Percentiles rank a stretch among this genome's conserved stretches.
These are phyloP conservation scores for Zopfia rhizophila DNA, from an alignment of 2,329 filamentous ascomycete species.

Conservation along the genomic window DNA sequence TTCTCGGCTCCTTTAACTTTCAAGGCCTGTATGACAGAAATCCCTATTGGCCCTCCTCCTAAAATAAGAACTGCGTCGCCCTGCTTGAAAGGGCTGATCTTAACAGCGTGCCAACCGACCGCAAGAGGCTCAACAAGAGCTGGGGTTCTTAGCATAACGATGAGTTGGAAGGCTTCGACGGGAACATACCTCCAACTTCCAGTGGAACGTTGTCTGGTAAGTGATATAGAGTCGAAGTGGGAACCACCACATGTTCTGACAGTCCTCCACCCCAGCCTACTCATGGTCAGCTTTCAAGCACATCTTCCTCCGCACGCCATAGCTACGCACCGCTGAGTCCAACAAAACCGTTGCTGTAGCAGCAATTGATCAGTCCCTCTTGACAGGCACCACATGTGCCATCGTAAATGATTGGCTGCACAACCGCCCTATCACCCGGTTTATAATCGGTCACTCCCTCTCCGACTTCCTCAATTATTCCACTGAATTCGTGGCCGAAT, in stretches of 20 bases:
- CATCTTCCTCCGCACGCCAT: not conserved
- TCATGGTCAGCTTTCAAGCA: slow-evolving; percentile 11
- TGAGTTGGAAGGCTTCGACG: too few species aligned
- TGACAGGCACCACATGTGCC: slow-evolving; percentile 63
- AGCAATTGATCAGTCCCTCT: slow-evolving; percentile 65
- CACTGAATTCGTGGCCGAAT: slow-evolving; percentile 65
- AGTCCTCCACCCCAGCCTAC: slow-evolving; percentile 63
- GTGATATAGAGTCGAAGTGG: slow-evolving; percentile 57
- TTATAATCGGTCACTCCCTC: slow-evolving; percentile 61
- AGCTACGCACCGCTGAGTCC: slow-evolving; percentile 56
- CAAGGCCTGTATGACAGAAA: slow-evolving; percentile 61
- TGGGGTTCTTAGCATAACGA: slow-evolving; percentile 10
- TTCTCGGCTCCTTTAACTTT: slow-evolving; percentile 55
- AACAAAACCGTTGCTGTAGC: slow-evolving; percentile 64
- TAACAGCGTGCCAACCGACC: slow-evolving; percentile 67
- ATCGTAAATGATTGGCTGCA: slow-evolving; percentile 67
- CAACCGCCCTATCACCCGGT: slow-evolving; percentile 59
- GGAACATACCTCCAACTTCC: slow-evolving; percentile 56
- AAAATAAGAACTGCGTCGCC: slow-evolving; percentile 61
- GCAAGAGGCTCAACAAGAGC: slow-evolving; percentile 65
- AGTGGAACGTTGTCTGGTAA: slow-evolving; percentile 63
- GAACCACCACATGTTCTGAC: slow-evolving; percentile 63
- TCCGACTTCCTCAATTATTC: slow-evolving; percentile 62
- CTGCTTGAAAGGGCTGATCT: slow-evolving; percentile 60
- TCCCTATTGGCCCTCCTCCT: slow-evolving; percentile 65